Percentiles rank a stretch among this genome's conserved stretches.
Evolutionary conservation across 768 basidiomycete species (phyloP).

Genomic region (Boletales sp.): DNA sequence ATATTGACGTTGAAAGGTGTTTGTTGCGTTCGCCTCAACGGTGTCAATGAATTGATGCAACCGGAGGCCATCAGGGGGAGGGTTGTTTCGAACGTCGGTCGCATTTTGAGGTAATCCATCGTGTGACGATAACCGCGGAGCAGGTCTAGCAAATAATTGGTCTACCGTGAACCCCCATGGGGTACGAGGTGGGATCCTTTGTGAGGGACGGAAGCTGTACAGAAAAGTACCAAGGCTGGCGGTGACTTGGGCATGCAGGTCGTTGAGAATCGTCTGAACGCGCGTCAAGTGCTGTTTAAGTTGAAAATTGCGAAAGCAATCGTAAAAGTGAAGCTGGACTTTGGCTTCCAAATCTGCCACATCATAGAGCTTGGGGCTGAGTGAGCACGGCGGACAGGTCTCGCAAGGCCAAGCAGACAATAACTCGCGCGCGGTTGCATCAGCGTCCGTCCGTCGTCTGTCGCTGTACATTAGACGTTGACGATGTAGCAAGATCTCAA

Average conservation of each 20-base stretch:
- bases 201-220: not conserved
- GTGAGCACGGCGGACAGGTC: conserved; percentile 1
- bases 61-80: not conserved
- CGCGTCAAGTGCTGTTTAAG: conserved; percentile 2
- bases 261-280: not conserved
- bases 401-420: conserved; percentile 14
- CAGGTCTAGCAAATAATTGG: not conserved
- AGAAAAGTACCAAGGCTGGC: not conserved
- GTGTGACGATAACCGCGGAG: not conserved
- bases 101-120: no score
- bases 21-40: not conserved
- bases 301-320: conserved; percentile 11
- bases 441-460: not conserved
- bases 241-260: not conserved
- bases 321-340: not conserved
- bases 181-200: not conserved
- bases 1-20: not conserved
- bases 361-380: not conserved
- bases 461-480: not conserved
- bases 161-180: no score
- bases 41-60: not conserved
- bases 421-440: conserved; percentile 3
- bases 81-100: not conserved
- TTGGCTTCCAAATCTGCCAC: not conserved
- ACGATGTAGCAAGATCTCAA: no score